Base-by-base conservation (phyloP, 805 yeast genomes). In the Yarrowia sp. region DNA sequence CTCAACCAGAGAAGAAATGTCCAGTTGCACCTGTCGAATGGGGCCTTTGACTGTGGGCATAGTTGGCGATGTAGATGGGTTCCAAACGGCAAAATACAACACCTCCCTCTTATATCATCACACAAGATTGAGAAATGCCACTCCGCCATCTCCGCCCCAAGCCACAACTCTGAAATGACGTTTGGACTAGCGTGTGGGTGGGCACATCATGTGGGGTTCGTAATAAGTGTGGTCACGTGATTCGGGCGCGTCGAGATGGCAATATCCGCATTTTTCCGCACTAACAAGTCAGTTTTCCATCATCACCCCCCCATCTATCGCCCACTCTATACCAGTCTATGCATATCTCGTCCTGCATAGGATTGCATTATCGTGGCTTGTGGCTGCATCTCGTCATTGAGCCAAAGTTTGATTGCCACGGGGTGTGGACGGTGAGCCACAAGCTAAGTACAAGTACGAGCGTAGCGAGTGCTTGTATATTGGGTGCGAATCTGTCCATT, bases 301-400 rank as follows among this genome's bases (percentile, higher is more conserved):
- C 40, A 12, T 15, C 43, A 3, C 44, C 44, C 44, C n/a, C 47
- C 10, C 47, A 36, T 36, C 38, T 10, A 8, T 6, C 30, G 36
- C 52, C 36, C 52, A 24, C n/a, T 24, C 52, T 46, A 47, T n/a
- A 24, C 14, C 30, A 15, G 9, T 9, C 24, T 33, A 33, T 33
- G 55, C 55, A 20, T 49, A 34, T 52, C 38, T 5, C 13, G 30
- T 10, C 4, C 12, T 58, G 64, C 64, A 58, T 13, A n/a, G 15
- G 30, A 13, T 15, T 58, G 50, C 64, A 33, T 43, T 58, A 58
- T 58, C 64, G 64, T 58, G 64, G 64, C 64, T 58, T 58, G 64
- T 42, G 64, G 64, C 64, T 58, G 64, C 64, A 58, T 58, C 65
- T 44, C 52, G 65, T 58, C 65, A 43, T 58, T 30, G 49, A 24